Conservation (phyloP, 495 filamentous ascomycete species). For the Neurospora discreta region DNA sequence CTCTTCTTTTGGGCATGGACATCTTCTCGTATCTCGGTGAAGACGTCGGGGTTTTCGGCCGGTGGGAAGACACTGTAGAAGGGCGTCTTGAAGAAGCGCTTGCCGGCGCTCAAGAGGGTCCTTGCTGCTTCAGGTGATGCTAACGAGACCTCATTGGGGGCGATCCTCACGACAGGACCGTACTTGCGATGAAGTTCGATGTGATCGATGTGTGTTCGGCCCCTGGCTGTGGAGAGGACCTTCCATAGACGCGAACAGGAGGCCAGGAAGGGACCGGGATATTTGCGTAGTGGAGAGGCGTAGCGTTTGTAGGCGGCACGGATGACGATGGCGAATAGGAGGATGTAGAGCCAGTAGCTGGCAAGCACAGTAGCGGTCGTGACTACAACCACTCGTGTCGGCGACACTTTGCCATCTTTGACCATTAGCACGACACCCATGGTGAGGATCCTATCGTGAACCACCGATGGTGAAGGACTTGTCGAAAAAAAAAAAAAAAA, state of each 20-base stretch:
- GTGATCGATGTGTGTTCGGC: conserved; percentile 34
- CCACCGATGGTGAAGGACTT: neutral
- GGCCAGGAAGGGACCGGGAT: conserved; percentile 40
- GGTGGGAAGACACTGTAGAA: conserved; percentile 46
- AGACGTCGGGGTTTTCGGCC: conserved; percentile 48
- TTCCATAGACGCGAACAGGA: conserved; percentile 38
- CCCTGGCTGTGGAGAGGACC: conserved; percentile 23
- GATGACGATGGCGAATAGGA: conserved; percentile 19
- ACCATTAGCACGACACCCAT: conserved; percentile 23
- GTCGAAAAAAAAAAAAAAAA: neutral
- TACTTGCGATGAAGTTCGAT: conserved; percentile 40
- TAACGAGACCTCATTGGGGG: conserved; percentile 45
- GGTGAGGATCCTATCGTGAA: neutral
- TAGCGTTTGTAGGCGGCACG: conserved; percentile 31
- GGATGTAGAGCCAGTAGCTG: conserved; percentile 26
- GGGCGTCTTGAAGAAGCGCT: conserved; percentile 45
- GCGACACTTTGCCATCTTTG: conserved; percentile 17
- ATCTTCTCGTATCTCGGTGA: conserved; percentile 43
- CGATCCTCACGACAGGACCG: conserved; percentile 45
- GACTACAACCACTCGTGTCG: conserved; percentile 17
- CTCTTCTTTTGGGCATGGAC: conserved; percentile 45
- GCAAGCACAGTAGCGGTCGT: conserved; percentile 18
- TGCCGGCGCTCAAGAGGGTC: conserved; percentile 36
- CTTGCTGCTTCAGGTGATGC: conserved; percentile 39
- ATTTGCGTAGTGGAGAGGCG: conserved; percentile 32